Conservation (phyloP, 1,284 basidiomycete genomes). For the Neonothopanus nambi region DNA sequence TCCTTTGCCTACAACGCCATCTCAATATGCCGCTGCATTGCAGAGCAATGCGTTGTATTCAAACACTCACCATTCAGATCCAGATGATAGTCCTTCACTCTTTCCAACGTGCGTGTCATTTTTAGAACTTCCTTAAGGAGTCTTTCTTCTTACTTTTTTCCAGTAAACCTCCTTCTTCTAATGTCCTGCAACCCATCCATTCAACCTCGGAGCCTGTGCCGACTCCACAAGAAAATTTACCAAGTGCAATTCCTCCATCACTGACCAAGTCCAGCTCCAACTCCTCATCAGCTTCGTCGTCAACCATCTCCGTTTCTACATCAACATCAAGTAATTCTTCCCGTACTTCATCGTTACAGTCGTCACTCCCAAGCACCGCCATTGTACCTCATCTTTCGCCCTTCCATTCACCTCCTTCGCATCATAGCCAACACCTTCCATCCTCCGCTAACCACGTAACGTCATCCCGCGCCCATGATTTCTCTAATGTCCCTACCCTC, state of each 20-base stretch:
- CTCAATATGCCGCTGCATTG: constrained; percentile 11
- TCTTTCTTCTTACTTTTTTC: neutral
- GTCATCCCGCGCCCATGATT: constrained; percentile 8
- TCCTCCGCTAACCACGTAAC: neutral
- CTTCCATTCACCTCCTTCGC: neutral
- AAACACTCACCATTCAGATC: constrained; percentile 8
- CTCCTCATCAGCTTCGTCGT: neutral
- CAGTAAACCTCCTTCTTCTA: neutral
- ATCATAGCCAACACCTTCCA: neutral
- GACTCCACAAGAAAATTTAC: neutral
- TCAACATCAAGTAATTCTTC: neutral
- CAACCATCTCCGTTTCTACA: neutral
- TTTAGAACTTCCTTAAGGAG: neutral
- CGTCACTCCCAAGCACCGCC: neutral
- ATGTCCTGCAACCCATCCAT: constrained; percentile 1
- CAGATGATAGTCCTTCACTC: neutral
- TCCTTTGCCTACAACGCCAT: constrained; percentile 1
- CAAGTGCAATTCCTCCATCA: neutral
- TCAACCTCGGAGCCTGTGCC: constrained; percentile 1
- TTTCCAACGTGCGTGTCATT: neutral
- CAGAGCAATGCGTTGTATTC: constrained; percentile 15
- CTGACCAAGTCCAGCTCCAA: neutral
- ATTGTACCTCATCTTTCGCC: neutral
- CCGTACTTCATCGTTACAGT: neutral
- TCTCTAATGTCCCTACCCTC: constrained; percentile 11